Evolutionary conservation across 257 asterid genomes (phyloP).

Genomic region (Plectranthus barbatus): DNA sequence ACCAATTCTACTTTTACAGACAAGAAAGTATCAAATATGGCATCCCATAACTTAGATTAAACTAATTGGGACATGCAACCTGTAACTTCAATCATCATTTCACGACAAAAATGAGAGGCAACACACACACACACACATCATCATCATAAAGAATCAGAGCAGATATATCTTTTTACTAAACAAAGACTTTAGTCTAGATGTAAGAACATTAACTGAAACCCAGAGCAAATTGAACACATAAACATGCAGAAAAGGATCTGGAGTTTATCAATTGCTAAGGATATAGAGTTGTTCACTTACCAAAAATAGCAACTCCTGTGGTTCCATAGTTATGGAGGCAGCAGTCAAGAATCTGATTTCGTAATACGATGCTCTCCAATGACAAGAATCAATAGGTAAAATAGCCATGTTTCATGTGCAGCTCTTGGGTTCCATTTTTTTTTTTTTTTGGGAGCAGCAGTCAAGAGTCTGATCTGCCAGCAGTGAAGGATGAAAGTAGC

Average conservation of each 20-base stretch:
- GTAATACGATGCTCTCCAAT: not conserved
- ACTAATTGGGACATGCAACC: no score
- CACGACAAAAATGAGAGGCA: no score
- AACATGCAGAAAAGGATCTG: not conserved
- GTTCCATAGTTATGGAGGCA: not conserved
- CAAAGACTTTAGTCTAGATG: not conserved
- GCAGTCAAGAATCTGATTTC: not conserved
- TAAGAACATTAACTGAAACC: not conserved
- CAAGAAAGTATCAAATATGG: no score
- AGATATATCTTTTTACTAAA: no score
- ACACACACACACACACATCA: no score
- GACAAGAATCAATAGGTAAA: not conserved
- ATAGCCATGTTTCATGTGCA: conserved; percentile 1
- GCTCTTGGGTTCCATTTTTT: not conserved
- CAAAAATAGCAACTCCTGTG: conserved; percentile 2
- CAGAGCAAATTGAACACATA: not conserved
- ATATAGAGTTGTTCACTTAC: conserved; percentile 9
- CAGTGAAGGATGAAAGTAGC: conserved; percentile 80
- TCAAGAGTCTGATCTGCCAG: conserved; percentile 71
- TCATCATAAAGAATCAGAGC: no score
- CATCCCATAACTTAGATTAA: no score
- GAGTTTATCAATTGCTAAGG: not conserved
- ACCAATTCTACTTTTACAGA: not conserved
- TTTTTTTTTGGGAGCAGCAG: not conserved
- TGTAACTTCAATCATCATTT: not conserved